phyloP scores from a whole-genome alignment of 176 grass and related monocot genomes.

The Olyra latifolia region DNA sequence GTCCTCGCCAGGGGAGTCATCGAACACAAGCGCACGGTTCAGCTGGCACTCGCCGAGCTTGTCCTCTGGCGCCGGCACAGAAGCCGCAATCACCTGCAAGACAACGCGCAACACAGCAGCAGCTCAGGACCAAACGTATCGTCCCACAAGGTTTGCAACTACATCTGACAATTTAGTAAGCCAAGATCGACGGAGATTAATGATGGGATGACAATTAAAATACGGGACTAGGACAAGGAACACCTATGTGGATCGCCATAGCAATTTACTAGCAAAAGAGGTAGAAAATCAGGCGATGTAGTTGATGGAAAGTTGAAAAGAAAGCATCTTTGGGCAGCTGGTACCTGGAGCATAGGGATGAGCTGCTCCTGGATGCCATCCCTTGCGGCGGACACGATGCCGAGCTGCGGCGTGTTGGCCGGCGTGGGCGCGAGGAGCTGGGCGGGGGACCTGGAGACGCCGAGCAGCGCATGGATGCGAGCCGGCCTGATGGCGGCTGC shows the following conservation, averaged over 20 bases:
- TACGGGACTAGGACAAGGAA: not conserved
- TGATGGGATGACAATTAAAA: not conserved
- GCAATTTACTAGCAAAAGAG: not conserved
- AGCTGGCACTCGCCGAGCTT: conserved; percentile 37
- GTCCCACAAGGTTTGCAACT: no score
- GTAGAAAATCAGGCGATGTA: not conserved
- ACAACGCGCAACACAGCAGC: not conserved
- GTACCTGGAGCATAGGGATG: conserved; percentile 54
- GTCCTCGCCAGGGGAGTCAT: conserved; percentile 69
- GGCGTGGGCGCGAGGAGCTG: conserved; percentile 80
- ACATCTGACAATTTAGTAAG: not conserved
- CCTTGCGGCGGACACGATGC: not conserved
- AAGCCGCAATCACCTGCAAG: conserved; percentile 33
- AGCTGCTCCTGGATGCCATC: conserved; percentile 41
- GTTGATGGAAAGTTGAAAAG: not conserved
- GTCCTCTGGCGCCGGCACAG: not conserved
- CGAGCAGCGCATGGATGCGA: conserved; percentile 48
- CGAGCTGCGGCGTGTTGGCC: conserved; percentile 65
- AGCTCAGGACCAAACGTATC: conserved; percentile 10
- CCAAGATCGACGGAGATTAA: not conserved
- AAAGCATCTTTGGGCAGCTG: not conserved
- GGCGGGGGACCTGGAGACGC: conserved; percentile 47
- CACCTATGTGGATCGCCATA: no score
- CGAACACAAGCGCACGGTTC: conserved; percentile 66
- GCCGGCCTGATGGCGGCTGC: conserved; percentile 20